Percentiles rank a stretch among this genome's conserved stretches.
Evolutionary conservation across 2,329 filamentous ascomycete genomes (phyloP).

Genomic region (Phyllosticta paracitricarpa): DNA sequence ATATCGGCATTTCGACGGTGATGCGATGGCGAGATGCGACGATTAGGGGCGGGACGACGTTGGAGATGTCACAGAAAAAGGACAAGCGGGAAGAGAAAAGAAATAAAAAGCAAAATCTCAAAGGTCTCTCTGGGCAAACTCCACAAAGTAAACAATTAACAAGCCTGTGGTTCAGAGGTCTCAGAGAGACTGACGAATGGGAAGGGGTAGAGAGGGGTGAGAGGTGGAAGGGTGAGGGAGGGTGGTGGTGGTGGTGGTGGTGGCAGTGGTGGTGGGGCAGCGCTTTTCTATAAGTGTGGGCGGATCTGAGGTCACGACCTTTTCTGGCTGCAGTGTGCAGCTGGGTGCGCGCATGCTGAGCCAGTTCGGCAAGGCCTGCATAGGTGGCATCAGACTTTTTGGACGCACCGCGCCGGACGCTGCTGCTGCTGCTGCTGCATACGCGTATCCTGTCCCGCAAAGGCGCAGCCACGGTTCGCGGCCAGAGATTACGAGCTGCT

Average conservation of each 20-base stretch:
- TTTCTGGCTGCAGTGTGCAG: slow-evolving; percentile 4
- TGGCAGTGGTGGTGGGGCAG: slow-evolving; percentile 28
- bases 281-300: slow-evolving; percentile 12
- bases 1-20: slow-evolving; percentile 65
- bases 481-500: slow-evolving; percentile 5
- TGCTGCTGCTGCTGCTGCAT: too few species aligned
- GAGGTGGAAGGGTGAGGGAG: slow-evolving; percentile 30
- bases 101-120: slow-evolving; percentile 20
- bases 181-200: slow-evolving; percentile 32
- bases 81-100: slow-evolving; percentile 22
- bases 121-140: slow-evolving; percentile 25
- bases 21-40: slow-evolving; percentile 20
- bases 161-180: slow-evolving; percentile 24
- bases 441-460: slow-evolving; percentile 3
- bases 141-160: slow-evolving; percentile 24
- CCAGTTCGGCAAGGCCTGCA: slow-evolving; percentile 12
- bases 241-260: slow-evolving; percentile 25
- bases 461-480: not conserved
- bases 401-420: not conserved
- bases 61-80: slow-evolving; percentile 13
- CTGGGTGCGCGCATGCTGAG: slow-evolving; percentile 9
- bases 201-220: slow-evolving; percentile 33
- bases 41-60: slow-evolving; percentile 21
- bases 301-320: slow-evolving; percentile 10
- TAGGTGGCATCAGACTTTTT: slow-evolving; percentile 7